Percentiles rank a stretch among this genome's conserved stretches.
Conservation (phyloP, 495 filamentous ascomycete species). For the Aspergillus ostianus region DNA sequence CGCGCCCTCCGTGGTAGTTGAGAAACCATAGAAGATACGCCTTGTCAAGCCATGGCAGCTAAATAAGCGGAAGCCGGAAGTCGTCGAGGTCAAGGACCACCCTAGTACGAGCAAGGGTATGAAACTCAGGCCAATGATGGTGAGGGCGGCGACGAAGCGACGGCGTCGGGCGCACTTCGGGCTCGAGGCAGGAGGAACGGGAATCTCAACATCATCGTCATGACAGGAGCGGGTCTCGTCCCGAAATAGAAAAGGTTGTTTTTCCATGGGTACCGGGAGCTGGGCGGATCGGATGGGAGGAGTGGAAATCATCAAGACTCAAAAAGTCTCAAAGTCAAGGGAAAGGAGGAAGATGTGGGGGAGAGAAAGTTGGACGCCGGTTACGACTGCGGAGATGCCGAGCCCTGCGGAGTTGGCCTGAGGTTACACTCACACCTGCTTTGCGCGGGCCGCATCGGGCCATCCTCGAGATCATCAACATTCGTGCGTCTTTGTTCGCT, state of each 20-base stretch:
- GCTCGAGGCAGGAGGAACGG: background rate
- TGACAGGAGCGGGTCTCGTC: background rate
- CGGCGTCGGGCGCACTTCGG: slow-evolving; percentile 17
- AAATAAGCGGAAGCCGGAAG: slow-evolving; percentile 8
- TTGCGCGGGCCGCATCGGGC: no score
- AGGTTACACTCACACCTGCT: background rate
- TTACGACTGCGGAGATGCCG: background rate
- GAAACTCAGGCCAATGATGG: slow-evolving; percentile 18
- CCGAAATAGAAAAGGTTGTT: slow-evolving; percentile 1
- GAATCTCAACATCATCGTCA: slow-evolving; percentile 5
- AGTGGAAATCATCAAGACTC: background rate
- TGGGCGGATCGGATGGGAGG: background rate
- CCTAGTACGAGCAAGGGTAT: slow-evolving; percentile 26
- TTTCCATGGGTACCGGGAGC: slow-evolving; percentile 11
- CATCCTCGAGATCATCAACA: background rate
- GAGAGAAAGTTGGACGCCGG: background rate
- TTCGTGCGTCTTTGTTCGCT: background rate
- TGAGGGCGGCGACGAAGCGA: slow-evolving; percentile 12
- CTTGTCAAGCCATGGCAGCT: slow-evolving; percentile 11
- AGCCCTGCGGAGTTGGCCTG: background rate
- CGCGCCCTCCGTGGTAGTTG: slow-evolving; percentile 2
- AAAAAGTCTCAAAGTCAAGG: no score
- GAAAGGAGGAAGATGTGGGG: background rate
- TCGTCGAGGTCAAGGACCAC: slow-evolving; percentile 7
- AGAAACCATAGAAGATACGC: background rate